Percentiles rank a stretch among this genome's conserved stretches.
Conservation (phyloP, 768 basidiomycete genomes). For the Naganishia randhawae region DNA sequence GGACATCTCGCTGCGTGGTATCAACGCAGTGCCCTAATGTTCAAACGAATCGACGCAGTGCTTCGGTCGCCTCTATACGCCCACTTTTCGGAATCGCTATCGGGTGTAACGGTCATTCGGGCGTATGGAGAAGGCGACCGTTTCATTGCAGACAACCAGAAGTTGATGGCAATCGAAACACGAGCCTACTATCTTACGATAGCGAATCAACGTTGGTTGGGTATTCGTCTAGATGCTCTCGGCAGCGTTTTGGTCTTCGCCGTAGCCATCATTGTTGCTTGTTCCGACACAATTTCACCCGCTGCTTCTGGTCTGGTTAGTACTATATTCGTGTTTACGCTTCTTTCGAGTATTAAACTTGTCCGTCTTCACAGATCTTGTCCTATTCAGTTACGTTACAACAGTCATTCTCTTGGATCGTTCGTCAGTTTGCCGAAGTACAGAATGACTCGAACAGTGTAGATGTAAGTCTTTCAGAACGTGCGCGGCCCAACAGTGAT, state of each 20-base stretch:
- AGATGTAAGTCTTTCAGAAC: neutral
- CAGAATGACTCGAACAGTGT: slow-evolving; percentile 67
- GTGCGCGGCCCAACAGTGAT: no score
- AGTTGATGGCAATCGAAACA: slow-evolving; percentile 78
- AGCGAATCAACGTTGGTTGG: slow-evolving; percentile 78
- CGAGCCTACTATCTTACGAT: slow-evolving; percentile 79
- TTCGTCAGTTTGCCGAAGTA: slow-evolving; percentile 59
- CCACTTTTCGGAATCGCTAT: slow-evolving; percentile 86
- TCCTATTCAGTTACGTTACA: slow-evolving; percentile 72
- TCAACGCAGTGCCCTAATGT: slow-evolving; percentile 75
- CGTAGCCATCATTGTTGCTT: slow-evolving; percentile 75
- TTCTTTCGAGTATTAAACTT: neutral
- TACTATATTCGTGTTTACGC: neutral
- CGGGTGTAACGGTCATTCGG: slow-evolving; percentile 79
- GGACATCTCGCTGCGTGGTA: slow-evolving; percentile 74
- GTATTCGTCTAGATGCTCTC: slow-evolving; percentile 81
- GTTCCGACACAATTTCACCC: slow-evolving; percentile 71
- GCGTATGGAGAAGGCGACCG: slow-evolving; percentile 76
- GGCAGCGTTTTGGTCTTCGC: slow-evolving; percentile 71
- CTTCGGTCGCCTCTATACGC: slow-evolving; percentile 69
- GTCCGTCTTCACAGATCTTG: slow-evolving; percentile 54
- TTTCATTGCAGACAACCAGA: slow-evolving; percentile 70
- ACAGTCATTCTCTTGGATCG: slow-evolving; percentile 54
- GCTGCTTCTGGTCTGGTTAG: slow-evolving; percentile 65
- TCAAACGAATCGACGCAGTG: slow-evolving; percentile 57